Conservation (phyloP, 1,284 basidiomycete genomes). For the Leccinum subrobustum region DNA sequence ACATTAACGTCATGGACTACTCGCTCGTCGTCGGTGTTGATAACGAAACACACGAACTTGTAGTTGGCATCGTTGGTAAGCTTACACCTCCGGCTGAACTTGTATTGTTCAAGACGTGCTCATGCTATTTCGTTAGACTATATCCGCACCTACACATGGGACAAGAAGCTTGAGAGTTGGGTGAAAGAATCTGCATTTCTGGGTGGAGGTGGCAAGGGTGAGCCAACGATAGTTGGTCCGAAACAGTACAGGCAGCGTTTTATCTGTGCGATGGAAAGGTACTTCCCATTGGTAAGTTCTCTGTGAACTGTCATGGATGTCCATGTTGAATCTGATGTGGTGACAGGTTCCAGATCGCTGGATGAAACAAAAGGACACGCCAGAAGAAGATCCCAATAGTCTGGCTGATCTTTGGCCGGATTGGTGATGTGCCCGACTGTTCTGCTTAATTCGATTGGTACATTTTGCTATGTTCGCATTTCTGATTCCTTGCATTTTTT, state of each 20-base stretch:
- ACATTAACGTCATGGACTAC: conserved; percentile 99
- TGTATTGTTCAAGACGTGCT: neutral
- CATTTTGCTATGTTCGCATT: conserved; percentile 10
- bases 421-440: conserved; percentile 37
- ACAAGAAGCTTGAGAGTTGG: conserved; percentile 97
- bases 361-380: conserved; percentile 79
- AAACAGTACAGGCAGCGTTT: conserved; percentile 87
- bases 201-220: conserved; percentile 76
- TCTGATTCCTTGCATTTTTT: conserved; percentile 12
- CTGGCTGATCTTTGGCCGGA: conserved; percentile 52
- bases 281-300: conserved; percentile 74
- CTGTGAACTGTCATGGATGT: neutral
- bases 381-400: conserved; percentile 68
- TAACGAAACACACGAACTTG: conserved; percentile 76
- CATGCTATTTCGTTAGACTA: conserved; percentile 58
- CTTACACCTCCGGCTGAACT: conserved; percentile 8
- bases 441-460: conserved; percentile 1
- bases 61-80: conserved; percentile 95
- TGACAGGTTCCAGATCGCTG: conserved; percentile 77
- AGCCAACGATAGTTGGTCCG: conserved; percentile 90
- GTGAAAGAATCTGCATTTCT: conserved; percentile 94
- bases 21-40: conserved; percentile 95
- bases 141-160: conserved; percentile 94
- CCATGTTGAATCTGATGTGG: conserved; percentile 1
- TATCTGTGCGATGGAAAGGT: conserved; percentile 88